These are phyloP conservation scores for Fusarium verrucosum DNA, from an alignment of 2,329 filamentous ascomycete species.

Conservation along the genomic window DNA sequence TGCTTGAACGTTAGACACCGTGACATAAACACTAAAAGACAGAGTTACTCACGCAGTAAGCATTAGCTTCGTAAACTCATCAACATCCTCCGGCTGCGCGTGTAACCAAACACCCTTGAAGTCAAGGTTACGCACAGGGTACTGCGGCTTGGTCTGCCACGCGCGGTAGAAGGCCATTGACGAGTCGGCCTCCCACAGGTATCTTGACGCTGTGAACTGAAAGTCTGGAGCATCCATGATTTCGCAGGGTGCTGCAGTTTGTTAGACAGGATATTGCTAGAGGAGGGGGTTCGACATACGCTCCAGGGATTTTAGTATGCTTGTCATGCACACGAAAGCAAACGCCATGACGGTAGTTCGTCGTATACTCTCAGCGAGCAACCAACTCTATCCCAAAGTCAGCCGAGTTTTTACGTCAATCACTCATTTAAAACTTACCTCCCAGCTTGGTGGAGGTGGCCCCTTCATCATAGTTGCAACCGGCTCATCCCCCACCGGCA, in stretches of 20 bases:
- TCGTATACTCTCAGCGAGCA: slow-evolving; percentile 55
- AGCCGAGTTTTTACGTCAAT: neutral
- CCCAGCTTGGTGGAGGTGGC: slow-evolving; percentile 54
- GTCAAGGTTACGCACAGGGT: slow-evolving; percentile 47
- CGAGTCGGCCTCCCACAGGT: slow-evolving; percentile 55
- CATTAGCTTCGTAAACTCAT: slow-evolving; percentile 53
- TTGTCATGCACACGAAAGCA: slow-evolving; percentile 48
- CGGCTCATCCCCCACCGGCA: slow-evolving; percentile 45
- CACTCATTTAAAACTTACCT: slow-evolving; percentile 43
- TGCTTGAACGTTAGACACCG: slow-evolving; percentile 21
- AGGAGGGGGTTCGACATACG: slow-evolving; percentile 38
- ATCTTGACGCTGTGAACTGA: slow-evolving; percentile 52
- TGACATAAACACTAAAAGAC: neutral
- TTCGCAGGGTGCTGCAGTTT: slow-evolving; percentile 23
- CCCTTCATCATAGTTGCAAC: slow-evolving; percentile 40
- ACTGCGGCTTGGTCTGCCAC: slow-evolving; percentile 56
- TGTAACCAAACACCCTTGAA: slow-evolving; percentile 52
- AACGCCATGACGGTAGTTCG: slow-evolving; percentile 51
- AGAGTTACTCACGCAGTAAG: slow-evolving; percentile 49
- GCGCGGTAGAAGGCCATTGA: slow-evolving; percentile 55
- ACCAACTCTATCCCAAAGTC: slow-evolving; percentile 48
- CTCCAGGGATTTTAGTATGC: slow-evolving; percentile 48
- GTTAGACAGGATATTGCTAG: neutral
- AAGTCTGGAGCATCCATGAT: slow-evolving; percentile 23
- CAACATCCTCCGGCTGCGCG: slow-evolving; percentile 50